phyloP scores from a whole-genome alignment of 257 asterid genomes.

The Nicotiana tabacum region DNA sequence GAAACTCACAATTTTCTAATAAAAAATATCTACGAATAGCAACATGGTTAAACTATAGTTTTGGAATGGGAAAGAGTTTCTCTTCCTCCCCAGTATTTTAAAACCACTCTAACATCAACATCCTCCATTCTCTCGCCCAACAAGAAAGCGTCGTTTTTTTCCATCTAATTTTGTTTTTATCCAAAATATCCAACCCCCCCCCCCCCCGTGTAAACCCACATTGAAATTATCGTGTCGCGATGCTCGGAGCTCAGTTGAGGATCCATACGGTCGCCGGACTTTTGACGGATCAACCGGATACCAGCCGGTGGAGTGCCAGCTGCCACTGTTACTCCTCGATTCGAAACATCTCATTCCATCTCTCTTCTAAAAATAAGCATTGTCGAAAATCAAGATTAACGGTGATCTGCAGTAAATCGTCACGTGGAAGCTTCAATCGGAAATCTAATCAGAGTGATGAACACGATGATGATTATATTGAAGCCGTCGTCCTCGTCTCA shows the following conservation, averaged over 20 bases:
- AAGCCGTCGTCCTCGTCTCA: conserved; percentile 33
- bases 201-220: not conserved
- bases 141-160: not conserved
- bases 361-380: conserved; percentile 11
- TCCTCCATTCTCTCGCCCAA: not conserved
- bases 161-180: not conserved
- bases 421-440: conserved; percentile 23
- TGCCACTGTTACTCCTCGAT: conserved; percentile 20
- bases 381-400: conserved; percentile 7
- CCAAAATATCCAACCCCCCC: not conserved
- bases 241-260: conserved; percentile 25
- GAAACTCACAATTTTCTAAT: not conserved
- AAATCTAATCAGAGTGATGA: conserved; percentile 13
- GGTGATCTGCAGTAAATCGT: conserved; percentile 19
- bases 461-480: conserved; percentile 27
- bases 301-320: conserved; percentile 13
- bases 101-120: not conserved
- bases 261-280: conserved; percentile 16
- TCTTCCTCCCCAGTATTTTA: not conserved
- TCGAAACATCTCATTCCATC: conserved; percentile 10
- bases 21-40: not conserved
- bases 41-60: not conserved
- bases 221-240: not conserved
- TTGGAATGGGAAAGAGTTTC: not conserved
- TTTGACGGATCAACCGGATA: conserved; percentile 14